Conservation (phyloP, 768 basidiomycete genomes). For the Tubosaeta brunneosetosa region DNA sequence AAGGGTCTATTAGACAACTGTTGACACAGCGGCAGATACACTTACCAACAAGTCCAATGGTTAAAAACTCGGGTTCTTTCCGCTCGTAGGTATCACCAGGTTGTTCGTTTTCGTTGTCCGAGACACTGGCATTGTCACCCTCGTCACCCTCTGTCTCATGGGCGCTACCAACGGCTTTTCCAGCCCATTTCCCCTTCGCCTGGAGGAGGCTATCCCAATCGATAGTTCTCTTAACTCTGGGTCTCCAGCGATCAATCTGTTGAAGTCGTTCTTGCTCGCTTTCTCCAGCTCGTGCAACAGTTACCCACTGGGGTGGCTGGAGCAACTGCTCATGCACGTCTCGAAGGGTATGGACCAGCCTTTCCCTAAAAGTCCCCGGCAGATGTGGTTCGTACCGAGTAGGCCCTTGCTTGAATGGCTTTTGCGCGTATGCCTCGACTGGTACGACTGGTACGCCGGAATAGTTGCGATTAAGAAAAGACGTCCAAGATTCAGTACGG, state of each 20-base stretch:
- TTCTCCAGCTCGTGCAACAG: conserved; percentile 31
- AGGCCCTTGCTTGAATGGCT: conserved; percentile 42
- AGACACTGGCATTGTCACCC: conserved; percentile 9
- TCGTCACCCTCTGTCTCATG: conserved; percentile 24
- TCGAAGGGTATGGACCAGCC: conserved; percentile 60
- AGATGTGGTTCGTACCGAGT: conserved; percentile 60
- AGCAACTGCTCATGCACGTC: conserved; percentile 64
- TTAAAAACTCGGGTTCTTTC: conserved; percentile 57
- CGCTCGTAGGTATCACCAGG: conserved; percentile 11
- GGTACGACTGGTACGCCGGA: conserved; percentile 60
- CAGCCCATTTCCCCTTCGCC: conserved; percentile 41
- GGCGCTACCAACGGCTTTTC: conserved; percentile 41
- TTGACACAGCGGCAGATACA: neutral
- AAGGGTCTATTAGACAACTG: neutral
- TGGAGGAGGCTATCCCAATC: conserved; percentile 68
- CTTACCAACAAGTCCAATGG: conserved; percentile 76
- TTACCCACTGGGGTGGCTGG: conserved; percentile 58
- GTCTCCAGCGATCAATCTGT: conserved; percentile 57
- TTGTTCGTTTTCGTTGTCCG: conserved; percentile 16
- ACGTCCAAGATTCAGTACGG: conserved; percentile 61
- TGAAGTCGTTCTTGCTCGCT: conserved; percentile 43
- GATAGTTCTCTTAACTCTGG: conserved; percentile 57
- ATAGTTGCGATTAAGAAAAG: conserved; percentile 50
- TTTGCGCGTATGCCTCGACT: conserved; percentile 72
- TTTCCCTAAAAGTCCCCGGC: conserved; percentile 57